Percentiles rank a stretch among this genome's conserved stretches.
Evolutionary conservation across 176 grass and related monocot species (phyloP).

Genomic region (Carex scoparia): DNA sequence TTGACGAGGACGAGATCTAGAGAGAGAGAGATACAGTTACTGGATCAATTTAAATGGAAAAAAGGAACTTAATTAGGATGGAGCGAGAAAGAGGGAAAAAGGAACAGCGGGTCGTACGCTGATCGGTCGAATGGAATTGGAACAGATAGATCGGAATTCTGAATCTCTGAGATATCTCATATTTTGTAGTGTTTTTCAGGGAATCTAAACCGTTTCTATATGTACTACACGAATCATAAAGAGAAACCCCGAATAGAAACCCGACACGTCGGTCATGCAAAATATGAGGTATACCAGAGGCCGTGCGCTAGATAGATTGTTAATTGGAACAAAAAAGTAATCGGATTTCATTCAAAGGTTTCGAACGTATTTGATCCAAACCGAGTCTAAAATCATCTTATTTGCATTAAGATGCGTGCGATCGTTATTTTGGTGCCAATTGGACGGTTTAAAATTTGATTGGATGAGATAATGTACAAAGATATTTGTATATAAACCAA

Average conservation of each 20-base stretch:
- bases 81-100: background rate
- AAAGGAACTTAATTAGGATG: background rate
- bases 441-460: too few relatives aligned
- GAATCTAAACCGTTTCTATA: too few relatives aligned
- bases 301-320: background rate
- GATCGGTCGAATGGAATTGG: background rate
- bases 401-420: too few relatives aligned
- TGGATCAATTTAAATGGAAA: background rate
- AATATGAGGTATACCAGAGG: too few relatives aligned
- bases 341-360: background rate
- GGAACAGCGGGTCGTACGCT: background rate
- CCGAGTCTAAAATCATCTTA: background rate
- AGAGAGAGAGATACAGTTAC: background rate
- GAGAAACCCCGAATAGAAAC: too few relatives aligned
- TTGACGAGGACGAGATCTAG: background rate
- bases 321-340: background rate
- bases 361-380: background rate
- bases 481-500: too few relatives aligned
- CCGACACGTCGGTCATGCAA: too few relatives aligned
- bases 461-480: too few relatives aligned
- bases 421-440: too few relatives aligned
- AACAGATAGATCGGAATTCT: background rate
- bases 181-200: too few relatives aligned
- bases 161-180: too few relatives aligned
- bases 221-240: too few relatives aligned